A percentile compares a stretch with the other conserved stretches of the same genome.
These are phyloP conservation scores for Phytophthora pluvialis DNA, from an alignment of 352 stramenopile genomes.

Conservation along the genomic window DNA sequence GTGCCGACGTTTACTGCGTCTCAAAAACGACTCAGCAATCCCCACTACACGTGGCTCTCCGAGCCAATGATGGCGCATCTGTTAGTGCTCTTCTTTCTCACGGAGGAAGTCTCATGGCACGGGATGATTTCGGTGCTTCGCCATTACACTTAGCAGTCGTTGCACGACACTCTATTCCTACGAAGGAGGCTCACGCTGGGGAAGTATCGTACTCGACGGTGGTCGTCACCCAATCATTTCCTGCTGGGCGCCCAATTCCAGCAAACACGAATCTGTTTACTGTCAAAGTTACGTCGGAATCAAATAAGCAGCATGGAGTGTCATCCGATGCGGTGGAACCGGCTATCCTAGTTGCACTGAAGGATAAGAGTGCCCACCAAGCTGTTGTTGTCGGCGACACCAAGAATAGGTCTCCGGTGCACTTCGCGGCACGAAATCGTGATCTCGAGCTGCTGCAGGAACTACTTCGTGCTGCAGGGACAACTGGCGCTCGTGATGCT, in stretches of 20 bases:
- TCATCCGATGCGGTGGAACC: constrained; percentile 26
- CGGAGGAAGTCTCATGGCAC: constrained; percentile 52
- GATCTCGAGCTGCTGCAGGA: constrained; percentile 64
- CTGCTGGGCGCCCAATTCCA: constrained; percentile 14
- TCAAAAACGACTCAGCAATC: constrained; percentile 46
- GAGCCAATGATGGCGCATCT: constrained; percentile 47
- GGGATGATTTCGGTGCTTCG: constrained; percentile 43
- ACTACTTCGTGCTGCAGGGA: constrained; percentile 48
- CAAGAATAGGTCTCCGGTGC: constrained; percentile 59
- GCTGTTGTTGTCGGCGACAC: constrained; percentile 54
- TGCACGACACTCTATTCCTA: constrained; percentile 53
- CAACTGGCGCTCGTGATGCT: constrained; percentile 35
- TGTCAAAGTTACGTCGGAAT: constrained; percentile 17
- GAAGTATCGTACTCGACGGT: constrained; percentile 60
- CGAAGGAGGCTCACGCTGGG: constrained; percentile 53
- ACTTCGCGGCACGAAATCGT: constrained; percentile 65
- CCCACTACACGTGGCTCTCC: constrained; percentile 57
- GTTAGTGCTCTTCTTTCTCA: constrained; percentile 53
- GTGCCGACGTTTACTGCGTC: constrained; percentile 49
- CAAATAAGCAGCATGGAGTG: constrained; percentile 3
- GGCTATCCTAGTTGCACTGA: constrained; percentile 61
- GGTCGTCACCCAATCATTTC: constrained; percentile 25
- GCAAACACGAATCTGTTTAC: constrained; percentile 17
- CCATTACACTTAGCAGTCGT: constrained; percentile 59
- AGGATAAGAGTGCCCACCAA: constrained; percentile 47